Base-by-base conservation (phyloP, 2,329 filamentous ascomycete species). In the Samsoniella hepiali region DNA sequence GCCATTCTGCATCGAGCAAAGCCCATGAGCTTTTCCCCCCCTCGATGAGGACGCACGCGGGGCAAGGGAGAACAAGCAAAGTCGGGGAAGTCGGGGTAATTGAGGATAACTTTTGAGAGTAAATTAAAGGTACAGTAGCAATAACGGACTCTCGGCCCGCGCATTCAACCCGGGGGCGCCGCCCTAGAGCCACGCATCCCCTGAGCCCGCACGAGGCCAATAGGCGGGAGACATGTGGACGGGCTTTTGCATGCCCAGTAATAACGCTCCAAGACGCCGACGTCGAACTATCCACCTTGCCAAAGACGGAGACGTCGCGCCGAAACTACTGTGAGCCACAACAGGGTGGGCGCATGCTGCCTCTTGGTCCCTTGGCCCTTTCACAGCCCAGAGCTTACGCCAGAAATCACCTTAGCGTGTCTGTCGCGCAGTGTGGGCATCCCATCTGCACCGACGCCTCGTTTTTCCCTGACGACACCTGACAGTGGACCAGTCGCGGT, bases 81-180 rank as follows among this genome's bases (percentile, higher is more conserved):
- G 22, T 22, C 22, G 22, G 22, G 22, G 22, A 22, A 22, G 36
- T 27, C 51, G 36, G 34, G n/a, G 15, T 22, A 22, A 55, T 40
- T 22, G n/a, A 55, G 36, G 22, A 22, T 7, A 11, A 29, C 45
- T 10, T 22, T 22, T 49, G 45, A 49, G 15, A 45, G 42, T 22
- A 5, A 45, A 22, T 22, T 9, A 40, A 3, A 40, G 38, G 13
- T 40, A 40, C 13, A 38, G 15, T 15, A 5, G 38, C 15, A 22
- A 58, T 40, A 22, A 58, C 55, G 55, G 55, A 58, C 40, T 58
- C 13, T 58, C 55, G 55, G 55, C 8, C 55, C 42, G 55, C 40
- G 42, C 55, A 47, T 45, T 58, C 17, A 40, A 27, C 29, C 55
- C 55, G 55, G 40, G 9, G 6, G 17, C 5, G 55, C 40, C 31